phyloP scores from a whole-genome alignment of 148 eudicot genomes.

The Rhododendron simsii region DNA sequence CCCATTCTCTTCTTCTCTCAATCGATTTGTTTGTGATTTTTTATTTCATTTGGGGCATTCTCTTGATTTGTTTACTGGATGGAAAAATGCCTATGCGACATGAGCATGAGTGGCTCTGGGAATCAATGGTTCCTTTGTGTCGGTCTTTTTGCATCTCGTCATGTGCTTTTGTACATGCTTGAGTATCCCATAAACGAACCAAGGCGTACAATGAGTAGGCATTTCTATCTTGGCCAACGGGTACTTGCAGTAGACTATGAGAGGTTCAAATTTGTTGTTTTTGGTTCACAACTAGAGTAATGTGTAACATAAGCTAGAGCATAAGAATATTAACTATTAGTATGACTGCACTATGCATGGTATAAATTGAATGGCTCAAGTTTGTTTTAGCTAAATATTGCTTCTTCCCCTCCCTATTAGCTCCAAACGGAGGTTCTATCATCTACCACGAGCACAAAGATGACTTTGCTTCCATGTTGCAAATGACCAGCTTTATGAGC shows the following conservation, averaged over 20 bases:
- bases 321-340: neutral
- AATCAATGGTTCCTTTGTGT: neutral
- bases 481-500: neutral
- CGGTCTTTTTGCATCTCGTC: neutral
- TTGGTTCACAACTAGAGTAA: neutral
- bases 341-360: neutral
- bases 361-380: neutral
- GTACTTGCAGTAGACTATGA: neutral
- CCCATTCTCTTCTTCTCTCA: neutral
- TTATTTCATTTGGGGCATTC: neutral
- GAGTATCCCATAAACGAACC: neutral
- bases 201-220: neutral
- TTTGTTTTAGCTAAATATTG: neutral
- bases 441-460: neutral
- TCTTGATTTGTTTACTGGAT: neutral
- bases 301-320: neutral
- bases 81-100: neutral
- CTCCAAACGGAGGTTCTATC: neutral
- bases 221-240: neutral
- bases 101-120: neutral
- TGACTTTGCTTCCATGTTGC: conserved; percentile 1
- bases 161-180: too few relatives aligned
- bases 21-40: neutral
- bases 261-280: neutral
- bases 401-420: neutral